Evolutionary conservation across 1,139 yeast genomes (phyloP).

Genomic region (Pichia sp.): DNA sequence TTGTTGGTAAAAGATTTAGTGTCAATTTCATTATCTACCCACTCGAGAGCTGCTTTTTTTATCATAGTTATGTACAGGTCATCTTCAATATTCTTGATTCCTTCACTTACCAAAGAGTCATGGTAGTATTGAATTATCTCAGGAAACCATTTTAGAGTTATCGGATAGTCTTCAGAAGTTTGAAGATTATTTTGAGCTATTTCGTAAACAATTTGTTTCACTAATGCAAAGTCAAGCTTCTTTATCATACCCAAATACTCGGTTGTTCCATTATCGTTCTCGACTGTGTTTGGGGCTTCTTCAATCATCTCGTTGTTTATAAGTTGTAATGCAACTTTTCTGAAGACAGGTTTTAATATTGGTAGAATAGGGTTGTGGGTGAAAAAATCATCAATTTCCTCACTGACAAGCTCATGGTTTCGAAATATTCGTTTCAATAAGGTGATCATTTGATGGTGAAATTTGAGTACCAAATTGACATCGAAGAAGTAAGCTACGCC

Average conservation of each 20-base stretch:
- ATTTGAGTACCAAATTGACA: slow-evolving; percentile 9
- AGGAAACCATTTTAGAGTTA: slow-evolving; percentile 25
- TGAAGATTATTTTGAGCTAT: background rate
- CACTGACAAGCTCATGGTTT: slow-evolving; percentile 14
- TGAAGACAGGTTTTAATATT: slow-evolving; percentile 22
- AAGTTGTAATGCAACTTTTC: slow-evolving; percentile 16
- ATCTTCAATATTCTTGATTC: slow-evolving; percentile 13
- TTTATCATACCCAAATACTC: background rate
- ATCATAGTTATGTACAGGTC: slow-evolving; percentile 25
- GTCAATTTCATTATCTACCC: slow-evolving; percentile 19
- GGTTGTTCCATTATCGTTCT: background rate
- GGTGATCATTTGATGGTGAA: slow-evolving; percentile 24
- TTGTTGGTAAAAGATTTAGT: slow-evolving; percentile 17
- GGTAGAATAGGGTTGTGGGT: slow-evolving; percentile 28
- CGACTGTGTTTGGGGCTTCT: background rate
- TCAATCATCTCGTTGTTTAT: slow-evolving; percentile 9
- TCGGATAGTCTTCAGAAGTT: slow-evolving; percentile 12
- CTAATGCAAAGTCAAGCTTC: background rate
- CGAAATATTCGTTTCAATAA: slow-evolving; percentile 23
- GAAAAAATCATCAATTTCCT: slow-evolving; percentile 24
- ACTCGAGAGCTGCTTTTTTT: slow-evolving; percentile 18
- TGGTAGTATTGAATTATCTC: slow-evolving; percentile 23
- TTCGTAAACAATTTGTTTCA: slow-evolving; percentile 8
- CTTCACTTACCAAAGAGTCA: slow-evolving; percentile 20
- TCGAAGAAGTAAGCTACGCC: slow-evolving; percentile 15